Conservation (phyloP, 1,284 basidiomycete species). For the Violaceomyces palustris region DNA sequence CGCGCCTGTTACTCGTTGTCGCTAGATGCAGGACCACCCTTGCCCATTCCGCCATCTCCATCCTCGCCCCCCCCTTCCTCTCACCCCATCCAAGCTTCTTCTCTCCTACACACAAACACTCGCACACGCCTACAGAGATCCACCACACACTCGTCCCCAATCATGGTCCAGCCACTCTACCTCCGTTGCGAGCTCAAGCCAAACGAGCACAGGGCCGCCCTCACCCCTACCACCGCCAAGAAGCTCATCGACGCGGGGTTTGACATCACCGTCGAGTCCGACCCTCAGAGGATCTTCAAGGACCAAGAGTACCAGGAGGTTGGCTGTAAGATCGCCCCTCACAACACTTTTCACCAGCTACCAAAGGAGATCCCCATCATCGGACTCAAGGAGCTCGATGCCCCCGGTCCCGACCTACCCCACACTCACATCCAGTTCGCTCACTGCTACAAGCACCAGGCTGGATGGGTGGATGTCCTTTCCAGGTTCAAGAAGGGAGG, state of each 20-base stretch:
- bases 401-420: slow-evolving; percentile 55
- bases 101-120: too few species aligned
- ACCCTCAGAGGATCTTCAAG: slow-evolving; percentile 90
- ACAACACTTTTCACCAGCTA: slow-evolving; percentile 83
- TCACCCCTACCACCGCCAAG: slow-evolving; percentile 89
- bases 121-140: too few species aligned
- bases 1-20: too few species aligned
- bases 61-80: too few species aligned
- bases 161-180: slow-evolving; percentile 50
- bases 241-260: slow-evolving; percentile 86
- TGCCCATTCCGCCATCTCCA: too few species aligned
- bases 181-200: slow-evolving; percentile 51
- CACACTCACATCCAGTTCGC: slow-evolving; percentile 95
- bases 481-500: slow-evolving; percentile 79
- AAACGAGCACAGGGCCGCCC: slow-evolving; percentile 77
- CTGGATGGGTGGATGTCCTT: slow-evolving; percentile 84
- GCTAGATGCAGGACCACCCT: too few species aligned
- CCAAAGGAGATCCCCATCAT: slow-evolving; percentile 77
- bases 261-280: slow-evolving; percentile 84
- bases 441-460: slow-evolving; percentile 96
- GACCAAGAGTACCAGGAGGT: slow-evolving; percentile 72
- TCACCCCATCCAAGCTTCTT: too few species aligned
- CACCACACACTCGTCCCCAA: too few species aligned
- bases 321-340: slow-evolving; percentile 80
- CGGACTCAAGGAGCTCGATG: slow-evolving; percentile 84